Percentiles rank a stretch among this genome's conserved stretches.
These are phyloP conservation scores for Polygonum aviculare DNA, from an alignment of 148 eudicot genomes.

Conservation along the genomic window DNA sequence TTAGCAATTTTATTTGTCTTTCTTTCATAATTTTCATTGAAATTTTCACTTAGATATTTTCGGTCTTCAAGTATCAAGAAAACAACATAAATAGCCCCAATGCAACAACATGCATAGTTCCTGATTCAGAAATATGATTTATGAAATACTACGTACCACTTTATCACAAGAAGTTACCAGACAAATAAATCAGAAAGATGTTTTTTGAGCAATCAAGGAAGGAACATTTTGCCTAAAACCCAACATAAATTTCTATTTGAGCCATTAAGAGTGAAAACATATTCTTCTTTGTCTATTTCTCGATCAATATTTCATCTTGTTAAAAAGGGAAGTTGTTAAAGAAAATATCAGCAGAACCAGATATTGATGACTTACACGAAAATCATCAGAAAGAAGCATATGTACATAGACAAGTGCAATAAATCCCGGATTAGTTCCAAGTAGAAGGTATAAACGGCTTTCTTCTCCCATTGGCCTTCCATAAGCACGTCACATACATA, in stretches of 20 bases:
- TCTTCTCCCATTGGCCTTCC: conserved; percentile 99
- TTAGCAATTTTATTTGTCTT: background rate
- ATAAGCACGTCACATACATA: conserved; percentile 91
- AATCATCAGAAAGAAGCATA: conserved; percentile 91
- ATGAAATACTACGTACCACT: no score
- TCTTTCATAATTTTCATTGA: background rate
- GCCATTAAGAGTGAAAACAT: background rate
- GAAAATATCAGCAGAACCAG: background rate
- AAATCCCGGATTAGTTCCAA: conserved; percentile 90
- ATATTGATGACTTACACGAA: conserved; percentile 61
- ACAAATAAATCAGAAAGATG: background rate
- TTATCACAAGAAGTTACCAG: no score
- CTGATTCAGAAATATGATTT: no score
- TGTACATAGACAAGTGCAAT: conserved; percentile 91
- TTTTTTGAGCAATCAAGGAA: background rate
- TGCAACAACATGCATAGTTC: no score
- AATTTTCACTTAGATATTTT: no score
- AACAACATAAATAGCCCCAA: no score
- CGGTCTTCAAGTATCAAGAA: no score
- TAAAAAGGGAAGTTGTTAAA: background rate
- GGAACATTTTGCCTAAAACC: background rate
- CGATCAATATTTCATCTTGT: background rate
- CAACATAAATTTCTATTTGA: background rate
- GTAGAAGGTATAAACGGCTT: conserved; percentile 94
- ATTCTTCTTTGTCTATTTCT: background rate